Conservation (phyloP, 1,284 basidiomycete species). For the Moesziomyces globuligerus region DNA sequence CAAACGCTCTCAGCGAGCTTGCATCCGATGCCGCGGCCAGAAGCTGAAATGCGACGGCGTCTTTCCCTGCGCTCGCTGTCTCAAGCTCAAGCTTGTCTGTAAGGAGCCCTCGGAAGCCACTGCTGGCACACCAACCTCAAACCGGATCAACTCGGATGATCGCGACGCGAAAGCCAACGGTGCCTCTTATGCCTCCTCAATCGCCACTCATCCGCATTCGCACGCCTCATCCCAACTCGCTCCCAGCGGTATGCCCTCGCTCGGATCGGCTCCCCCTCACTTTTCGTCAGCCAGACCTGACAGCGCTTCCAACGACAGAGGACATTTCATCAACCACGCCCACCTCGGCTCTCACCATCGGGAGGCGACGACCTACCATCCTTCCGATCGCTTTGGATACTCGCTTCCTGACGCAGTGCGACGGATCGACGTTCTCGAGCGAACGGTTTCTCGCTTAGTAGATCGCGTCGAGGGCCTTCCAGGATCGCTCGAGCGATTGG, state of each 20-base stretch:
- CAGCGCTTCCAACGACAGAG: conserved; percentile 2
- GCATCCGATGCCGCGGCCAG: conserved; percentile 45
- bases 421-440: conserved; percentile 36
- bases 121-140: conserved; percentile 21
- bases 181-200: conserved; percentile 20
- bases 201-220: conserved; percentile 21
- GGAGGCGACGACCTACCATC: conserved; percentile 2
- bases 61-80: conserved; percentile 43
- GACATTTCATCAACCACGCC: conserved; percentile 3
- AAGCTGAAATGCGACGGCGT: conserved; percentile 52
- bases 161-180: conserved; percentile 17
- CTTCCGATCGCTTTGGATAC: conserved; percentile 27
- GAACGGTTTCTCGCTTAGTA: conserved; percentile 29
- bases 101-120: conserved; percentile 43
- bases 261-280: neutral
- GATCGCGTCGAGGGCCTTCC: conserved; percentile 21
- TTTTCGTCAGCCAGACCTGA: conserved; percentile 9
- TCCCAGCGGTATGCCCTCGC: conserved; percentile 25
- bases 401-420: conserved; percentile 36
- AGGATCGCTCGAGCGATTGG: conserved; percentile 1
- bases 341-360: conserved; percentile 3
- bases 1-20: conserved; percentile 47
- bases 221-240: conserved; percentile 20
- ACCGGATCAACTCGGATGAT: conserved; percentile 24
- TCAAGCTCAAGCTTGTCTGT: conserved; percentile 48